A percentile compares a stretch with the other conserved stretches of the same genome.
These are phyloP conservation scores for Mucuna pruriens DNA, from an alignment of 306 rosid species.

Conservation along the genomic window DNA sequence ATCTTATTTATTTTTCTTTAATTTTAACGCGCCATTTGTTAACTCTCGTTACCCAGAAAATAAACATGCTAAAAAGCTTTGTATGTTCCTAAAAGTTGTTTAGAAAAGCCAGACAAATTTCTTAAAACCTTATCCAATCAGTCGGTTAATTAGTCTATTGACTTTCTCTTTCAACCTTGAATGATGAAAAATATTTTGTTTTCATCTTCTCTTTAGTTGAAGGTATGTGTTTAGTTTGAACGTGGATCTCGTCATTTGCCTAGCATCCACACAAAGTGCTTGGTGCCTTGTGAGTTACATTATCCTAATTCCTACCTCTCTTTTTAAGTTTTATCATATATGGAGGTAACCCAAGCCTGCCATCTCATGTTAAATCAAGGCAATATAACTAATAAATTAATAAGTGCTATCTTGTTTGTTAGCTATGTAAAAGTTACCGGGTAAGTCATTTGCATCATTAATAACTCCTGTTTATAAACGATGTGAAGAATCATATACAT, in stretches of 20 bases:
- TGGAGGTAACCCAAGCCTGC: neutral
- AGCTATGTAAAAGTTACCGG: neutral
- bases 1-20: too few relatives aligned
- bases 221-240: conserved; percentile 12
- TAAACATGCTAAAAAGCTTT: neutral
- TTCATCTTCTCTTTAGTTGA: neutral
- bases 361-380: neutral
- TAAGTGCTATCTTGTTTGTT: conserved; percentile 13
- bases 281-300: conserved; percentile 7
- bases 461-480: conserved; percentile 13
- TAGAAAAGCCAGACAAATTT: neutral
- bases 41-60: neutral
- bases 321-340: neutral
- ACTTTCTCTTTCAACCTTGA: neutral
- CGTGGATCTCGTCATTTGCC: neutral
- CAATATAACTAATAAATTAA: neutral
- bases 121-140: neutral
- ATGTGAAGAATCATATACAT: neutral
- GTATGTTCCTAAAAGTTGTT: neutral
- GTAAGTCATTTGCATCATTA: neutral
- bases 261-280: neutral
- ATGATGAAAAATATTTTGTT: neutral
- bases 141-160: neutral
- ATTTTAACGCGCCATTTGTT: neutral
- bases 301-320: neutral